Base-by-base conservation (phyloP, 306 rosid species). In the Alnus glutinosa region DNA sequence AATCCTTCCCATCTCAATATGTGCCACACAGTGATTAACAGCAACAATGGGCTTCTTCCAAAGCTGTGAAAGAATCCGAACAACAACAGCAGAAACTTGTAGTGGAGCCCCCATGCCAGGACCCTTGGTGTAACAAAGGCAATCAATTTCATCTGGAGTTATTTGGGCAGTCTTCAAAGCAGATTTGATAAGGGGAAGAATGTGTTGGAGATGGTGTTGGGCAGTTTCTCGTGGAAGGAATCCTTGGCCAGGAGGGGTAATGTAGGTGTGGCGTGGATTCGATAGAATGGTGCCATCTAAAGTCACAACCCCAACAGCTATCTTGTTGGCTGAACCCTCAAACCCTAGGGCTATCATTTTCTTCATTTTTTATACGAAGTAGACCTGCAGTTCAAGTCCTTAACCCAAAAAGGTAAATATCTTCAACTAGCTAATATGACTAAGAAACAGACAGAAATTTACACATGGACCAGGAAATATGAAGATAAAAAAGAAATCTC, bases 101-200 rank as follows among this genome's bases (percentile, higher is more conserved):
- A 94, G 82, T 0, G 97, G 98, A 9, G 97, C 98, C 55, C 97
- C 98, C 97, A 94, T 94, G 28, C 98, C 97, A 75, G 97, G 98
- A 58, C 97, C 98, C 83, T 88, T 92, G 55, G 97, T 94, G 83
- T 94, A 92, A 80, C 98, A 94, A 70, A 94, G 78, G 83, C 98
- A 94, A 75, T 94, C 97, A 67, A 94, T 89, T 15, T 94, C 97
- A 7, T 88, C 64, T 0, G 93, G 92, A 10, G 89, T 83, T 51
- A 90, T 15, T 36, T 86, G 77, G 5, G 98, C 97, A 28, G 84
- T 86, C 77, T 89, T 78, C 75, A 94, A 51, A 78, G 98, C 97
- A 28, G 94, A 86, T 66, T 89, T 88, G 66, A 94, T 61, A 9
- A 94, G 87, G 1, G 94, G 97, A 51, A 94, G 91, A 74, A 92